Percentiles rank a stretch among this genome's conserved stretches.
Evolutionary conservation across 2,329 filamentous ascomycete species (phyloP).

Genomic region (Verticillium nonalfalfae): DNA sequence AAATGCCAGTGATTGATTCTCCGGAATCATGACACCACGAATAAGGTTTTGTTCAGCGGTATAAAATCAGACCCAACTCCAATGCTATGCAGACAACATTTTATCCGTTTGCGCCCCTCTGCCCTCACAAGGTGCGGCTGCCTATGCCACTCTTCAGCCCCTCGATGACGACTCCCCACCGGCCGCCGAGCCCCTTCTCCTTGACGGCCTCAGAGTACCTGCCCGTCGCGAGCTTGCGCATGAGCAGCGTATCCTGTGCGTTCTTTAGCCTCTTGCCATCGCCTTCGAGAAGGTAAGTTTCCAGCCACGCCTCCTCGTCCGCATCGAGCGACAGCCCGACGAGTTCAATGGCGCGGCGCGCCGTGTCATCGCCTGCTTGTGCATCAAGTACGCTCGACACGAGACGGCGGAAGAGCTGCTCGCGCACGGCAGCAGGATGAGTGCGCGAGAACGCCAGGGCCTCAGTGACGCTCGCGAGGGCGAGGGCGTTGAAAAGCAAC

Average conservation of each 20-base stretch:
- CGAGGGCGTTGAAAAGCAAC: constrained; percentile 64
- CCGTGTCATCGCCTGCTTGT: constrained; percentile 28
- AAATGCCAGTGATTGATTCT: neutral
- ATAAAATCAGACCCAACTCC: constrained; percentile 7
- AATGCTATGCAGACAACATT: constrained; percentile 9
- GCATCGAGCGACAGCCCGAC: constrained; percentile 65
- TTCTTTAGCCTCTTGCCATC: constrained; percentile 58
- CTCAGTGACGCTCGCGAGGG: constrained; percentile 61
- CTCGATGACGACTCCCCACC: constrained; percentile 44
- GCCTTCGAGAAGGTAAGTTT: constrained; percentile 58
- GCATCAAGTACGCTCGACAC: constrained; percentile 50
- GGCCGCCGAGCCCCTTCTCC: constrained; percentile 34
- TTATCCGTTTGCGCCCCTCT: neutral
- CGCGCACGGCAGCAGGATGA: constrained; percentile 55
- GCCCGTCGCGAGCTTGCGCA: constrained; percentile 65
- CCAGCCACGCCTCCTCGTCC: constrained; percentile 69
- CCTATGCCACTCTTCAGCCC: constrained; percentile 40
- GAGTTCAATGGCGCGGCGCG: constrained; percentile 59
- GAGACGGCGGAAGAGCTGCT: constrained; percentile 60
- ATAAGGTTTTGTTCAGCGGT: neutral
- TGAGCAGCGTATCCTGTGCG: constrained; percentile 67
- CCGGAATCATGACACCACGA: too few relatives aligned
- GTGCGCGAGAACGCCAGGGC: constrained; percentile 68
- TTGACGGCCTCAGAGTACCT: constrained; percentile 42
- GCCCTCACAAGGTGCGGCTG: constrained; percentile 4